Evolutionary conservation across 371 early-diverging fungal genomes (phyloP), one percentile per base, ranked within the genome.

Genomic region (Hamiltosporidium tvaerminnensis): DNA sequence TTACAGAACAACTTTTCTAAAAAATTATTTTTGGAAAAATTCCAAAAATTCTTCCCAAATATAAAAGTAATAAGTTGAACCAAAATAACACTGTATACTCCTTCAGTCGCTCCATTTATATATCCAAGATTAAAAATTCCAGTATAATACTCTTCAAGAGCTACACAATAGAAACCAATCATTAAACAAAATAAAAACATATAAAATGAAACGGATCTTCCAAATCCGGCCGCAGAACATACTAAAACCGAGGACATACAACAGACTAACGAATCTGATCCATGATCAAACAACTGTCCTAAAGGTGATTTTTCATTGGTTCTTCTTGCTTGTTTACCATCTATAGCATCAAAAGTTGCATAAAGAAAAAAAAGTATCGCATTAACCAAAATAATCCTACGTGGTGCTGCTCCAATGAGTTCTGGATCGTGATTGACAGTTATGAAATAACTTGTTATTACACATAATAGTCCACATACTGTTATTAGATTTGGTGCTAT

Each of bases 211-310:
- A 53, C 47, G 31, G 59, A 62, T 4, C 61, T 36, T 2, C 65
- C 63, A 14, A 72, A n/a, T 7, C 71, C 69, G 1, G 76, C 2
- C 12, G 66, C 52, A 10, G 71, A 72, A 2, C 65, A 56, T 44
- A 68, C 38, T 32, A 64, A 53, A 5, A 71, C 57, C 1, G 55
- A 57, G n/a, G 48, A 34, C 7, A 59, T 47, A 34, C 23, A 7
- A 4, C 10, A 50, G 3, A 72, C 73, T 23, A 72, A 9, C 47
- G 76, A 76, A 59, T 78, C 79, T 32, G 73, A 60, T 7, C 75
- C 76, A 55, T 78, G 79, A 49, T 78, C 79, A 61, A 78, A 65
- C n/a, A 76, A 39, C 44, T 74, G 74, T 10, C 79, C 79, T 30
- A 76, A 31, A 0, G 73, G 61, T 2, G 73, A 69, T 0, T 61